Base-by-base conservation (phyloP, 768 basidiomycete species). In the Rossbeevera mucosa region DNA sequence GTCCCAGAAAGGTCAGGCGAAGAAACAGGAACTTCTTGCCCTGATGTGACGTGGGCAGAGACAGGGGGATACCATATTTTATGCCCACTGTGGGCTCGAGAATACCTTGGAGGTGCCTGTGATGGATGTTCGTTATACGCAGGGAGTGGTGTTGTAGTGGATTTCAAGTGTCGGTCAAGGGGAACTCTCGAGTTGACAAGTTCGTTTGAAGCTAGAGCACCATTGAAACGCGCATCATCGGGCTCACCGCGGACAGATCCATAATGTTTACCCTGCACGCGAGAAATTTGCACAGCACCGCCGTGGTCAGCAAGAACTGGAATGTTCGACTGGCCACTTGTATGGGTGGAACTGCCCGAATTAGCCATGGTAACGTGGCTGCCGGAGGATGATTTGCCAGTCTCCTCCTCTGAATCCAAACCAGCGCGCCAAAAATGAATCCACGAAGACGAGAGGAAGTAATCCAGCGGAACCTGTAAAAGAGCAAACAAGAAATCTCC, bases 11-110 rank as follows among this genome's bases (percentile, higher is more conserved):
- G 24, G 25, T 54, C 48, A 14, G 24, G 51, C n/a, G 48, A 47
- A 33, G 56, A 51, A 7, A 42, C 12, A 1, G 61, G 28, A 14
- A 30, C 25, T 28, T 63, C 58, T 56, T 62, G 51, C 50, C 49
- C 11, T 40, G 63, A 46, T 28, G 58, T 40, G 14, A 50, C 52
- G 22, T 76, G 75, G 0, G 78, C 65, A 25, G 80, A 72, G n/a
- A 70, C 60, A 26, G 85, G 79, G 5, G 86, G 82, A 58, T 80
- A 69, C 84, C 83, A 86, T 29, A 85, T 76, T 62, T 84, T 71
- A 56, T 82, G 64, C 16, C 50, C 59, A 31, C 53, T 51, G 24
- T 47, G 48, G 18, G 46, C 61, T 21, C 52, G 58, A 30, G 69
- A 57, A 50, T 69, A 69, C 24, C 51, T 59, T 38, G 59, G 55